Evolutionary conservation across 805 yeast genomes (phyloP), one percentile per base, ranked within the genome.

Genomic region (Yamadazyma kitorensis): DNA sequence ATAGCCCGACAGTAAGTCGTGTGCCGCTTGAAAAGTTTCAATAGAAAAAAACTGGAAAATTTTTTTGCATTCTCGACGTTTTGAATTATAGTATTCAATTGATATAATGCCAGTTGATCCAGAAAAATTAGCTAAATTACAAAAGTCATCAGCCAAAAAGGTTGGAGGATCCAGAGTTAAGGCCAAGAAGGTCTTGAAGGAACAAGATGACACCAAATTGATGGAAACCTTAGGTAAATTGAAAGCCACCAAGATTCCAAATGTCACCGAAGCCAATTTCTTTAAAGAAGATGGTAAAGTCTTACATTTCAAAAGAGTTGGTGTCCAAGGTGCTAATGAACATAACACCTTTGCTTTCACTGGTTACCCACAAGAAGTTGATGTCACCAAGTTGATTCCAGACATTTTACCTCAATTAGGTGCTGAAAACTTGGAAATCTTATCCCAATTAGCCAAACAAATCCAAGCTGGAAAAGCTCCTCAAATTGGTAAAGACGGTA

Each of bases 211-310:
- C 72, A 74, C 87, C 66, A 88, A 89, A 71, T 76, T 91, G 64
- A 88, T 86, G 71, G 85, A 81, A 53, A 79, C 91, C 57, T 74
- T 91, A 69, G 82, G 80, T 65, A 88, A 89, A 73, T 75, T 91
- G 64, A 82, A 85, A 68, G 94, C 89, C 48, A 86, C 83, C 68
- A 83, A 87, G 55, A 70, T 91, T 53, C 88, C 84, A 50, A 87
- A 85, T 57, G 82, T 91, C 56, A 95, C 87, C 64, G 97, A 91
- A 75, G 98, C 96, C 58, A 91, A 89, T 80, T 86, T 91, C 76
- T 89, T 93, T 85, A 84, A 76, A 68, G 96, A 87, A 47, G 96
- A 91, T 66, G 97, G 97, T 61, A 83, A 82, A 61, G 96, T 93
- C 47, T 72, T 91, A 68, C 96, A 91, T 74, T 87, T 93, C 78